Evolutionary conservation across 2,329 filamentous ascomycete species (phyloP).

Genomic region (Thermomyces lanuginosus): DNA sequence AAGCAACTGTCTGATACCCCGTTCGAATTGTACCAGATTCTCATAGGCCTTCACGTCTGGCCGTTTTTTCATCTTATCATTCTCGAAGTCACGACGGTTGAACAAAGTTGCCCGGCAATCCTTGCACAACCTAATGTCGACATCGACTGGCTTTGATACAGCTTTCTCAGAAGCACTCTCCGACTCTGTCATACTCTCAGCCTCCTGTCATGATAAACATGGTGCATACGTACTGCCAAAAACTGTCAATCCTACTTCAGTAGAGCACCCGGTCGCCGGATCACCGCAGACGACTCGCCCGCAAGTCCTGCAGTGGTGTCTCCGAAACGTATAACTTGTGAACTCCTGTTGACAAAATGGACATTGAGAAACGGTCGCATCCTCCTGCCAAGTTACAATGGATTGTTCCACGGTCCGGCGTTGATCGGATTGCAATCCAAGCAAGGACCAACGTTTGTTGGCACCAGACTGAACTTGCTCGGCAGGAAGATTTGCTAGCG

Average conservation of each 20-base stretch:
- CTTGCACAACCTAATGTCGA: constrained; percentile 83
- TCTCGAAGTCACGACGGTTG: constrained; percentile 59
- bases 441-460: constrained; percentile 31
- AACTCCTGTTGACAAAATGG: constrained; percentile 96
- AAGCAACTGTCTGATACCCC: constrained; percentile 64
- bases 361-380: constrained; percentile 60
- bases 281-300: constrained; percentile 89
- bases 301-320: constrained; percentile 90
- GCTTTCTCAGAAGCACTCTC: constrained; percentile 26
- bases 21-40: constrained; percentile 72
- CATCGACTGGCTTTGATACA: constrained; percentile 39
- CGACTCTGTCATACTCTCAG: constrained; percentile 4
- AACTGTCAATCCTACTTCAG: constrained; percentile 66
- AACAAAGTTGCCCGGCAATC: constrained; percentile 64
- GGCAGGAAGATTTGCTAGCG: constrained; percentile 60
- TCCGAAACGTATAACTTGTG: constrained; percentile 74
- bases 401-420: constrained; percentile 77
- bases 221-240: constrained; percentile 38
- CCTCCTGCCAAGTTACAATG: constrained; percentile 89
- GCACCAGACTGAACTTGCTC: constrained; percentile 41
- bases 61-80: constrained; percentile 50
- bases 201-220: neutral
- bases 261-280: constrained; percentile 65
- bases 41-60: constrained; percentile 67
- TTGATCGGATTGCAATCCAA: constrained; percentile 55